These are phyloP conservation scores for Neocallimastix lanati DNA, from an alignment of 192 early-diverging fungal genomes.

Conservation along the genomic window DNA sequence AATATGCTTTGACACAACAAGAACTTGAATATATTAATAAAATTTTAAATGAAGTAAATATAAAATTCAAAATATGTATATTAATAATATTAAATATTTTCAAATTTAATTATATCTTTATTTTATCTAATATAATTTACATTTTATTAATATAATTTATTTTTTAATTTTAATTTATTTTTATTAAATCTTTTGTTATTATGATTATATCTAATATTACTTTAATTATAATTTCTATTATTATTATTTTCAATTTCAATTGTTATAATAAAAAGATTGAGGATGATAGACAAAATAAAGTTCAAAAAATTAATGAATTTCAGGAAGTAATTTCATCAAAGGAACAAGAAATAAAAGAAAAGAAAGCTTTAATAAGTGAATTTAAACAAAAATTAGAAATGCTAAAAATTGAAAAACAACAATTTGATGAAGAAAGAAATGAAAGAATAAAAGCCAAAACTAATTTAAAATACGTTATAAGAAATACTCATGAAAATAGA, in stretches of 20 bases:
- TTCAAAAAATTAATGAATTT: conserved; percentile 2
- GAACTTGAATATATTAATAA: conserved; percentile 30
- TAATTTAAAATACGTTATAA: conserved; percentile 56
- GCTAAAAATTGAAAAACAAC: conserved; percentile 44
- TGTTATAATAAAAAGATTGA: conserved; percentile 26
- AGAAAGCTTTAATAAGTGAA: conserved; percentile 19
- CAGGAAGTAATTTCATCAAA: not conserved
- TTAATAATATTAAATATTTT: no score
- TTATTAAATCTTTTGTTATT: no score
- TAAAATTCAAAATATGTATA: conserved; percentile 7
- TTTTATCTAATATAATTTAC: no score
- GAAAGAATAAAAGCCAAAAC: conserved; percentile 58
- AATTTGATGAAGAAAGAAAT: conserved; percentile 51
- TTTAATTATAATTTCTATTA: no score
- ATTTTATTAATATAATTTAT: no score
- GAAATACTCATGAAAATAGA: conserved; percentile 54
- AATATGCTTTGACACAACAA: conserved; percentile 81
- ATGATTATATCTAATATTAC: no score
- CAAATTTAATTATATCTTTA: no score
- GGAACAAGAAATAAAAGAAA: conserved; percentile 1
- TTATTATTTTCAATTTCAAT: no score
- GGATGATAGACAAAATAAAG: conserved; percentile 11
- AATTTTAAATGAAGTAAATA: conserved; percentile 47
- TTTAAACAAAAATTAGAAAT: conserved; percentile 44
- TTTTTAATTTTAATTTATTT: no score